A percentile compares a stretch with the other conserved stretches of the same genome.
phyloP scores from a whole-genome alignment of 2,329 filamentous ascomycete species.

The Phialemonium atrogriseum region DNA sequence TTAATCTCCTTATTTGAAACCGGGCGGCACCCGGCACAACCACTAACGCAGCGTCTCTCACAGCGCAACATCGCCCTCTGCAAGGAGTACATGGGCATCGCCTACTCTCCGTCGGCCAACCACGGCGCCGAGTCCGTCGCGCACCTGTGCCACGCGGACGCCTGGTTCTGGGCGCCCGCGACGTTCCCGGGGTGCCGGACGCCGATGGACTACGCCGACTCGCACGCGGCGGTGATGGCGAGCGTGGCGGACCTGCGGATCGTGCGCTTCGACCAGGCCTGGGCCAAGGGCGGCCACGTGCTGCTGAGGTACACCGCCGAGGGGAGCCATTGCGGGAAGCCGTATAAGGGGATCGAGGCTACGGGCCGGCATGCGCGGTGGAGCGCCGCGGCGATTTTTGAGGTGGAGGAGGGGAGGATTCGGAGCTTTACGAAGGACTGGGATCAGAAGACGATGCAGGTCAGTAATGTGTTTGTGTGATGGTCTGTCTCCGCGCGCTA shows the following conservation, averaged over 20 bases:
- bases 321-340: conserved; percentile 14
- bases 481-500: too few relatives aligned
- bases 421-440: conserved; percentile 8
- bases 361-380: conserved; percentile 12
- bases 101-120: conserved; percentile 7
- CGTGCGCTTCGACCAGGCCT: conserved; percentile 14
- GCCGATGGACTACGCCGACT: conserved; percentile 14
- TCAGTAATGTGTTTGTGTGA: conserved; percentile 2
- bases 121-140: conserved; percentile 5
- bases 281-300: conserved; percentile 15
- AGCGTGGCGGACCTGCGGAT: conserved; percentile 14
- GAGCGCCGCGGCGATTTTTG: conserved; percentile 14
- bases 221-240: conserved; percentile 13
- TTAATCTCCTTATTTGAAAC: neutral
- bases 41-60: neutral
- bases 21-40: neutral
- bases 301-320: conserved; percentile 15
- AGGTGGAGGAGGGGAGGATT: conserved; percentile 12
- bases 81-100: conserved; percentile 8
- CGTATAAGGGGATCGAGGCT: conserved; percentile 14
- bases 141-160: conserved; percentile 8
- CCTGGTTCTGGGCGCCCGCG: conserved; percentile 8
- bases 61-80: conserved; percentile 7
- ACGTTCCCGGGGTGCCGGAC: conserved; percentile 8
- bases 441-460: conserved; percentile 10